A percentile compares a stretch with the other conserved stretches of the same genome.
phyloP scores from a whole-genome alignment of 495 filamentous ascomycete species.

The Diplogelasinospora grovesii region DNA sequence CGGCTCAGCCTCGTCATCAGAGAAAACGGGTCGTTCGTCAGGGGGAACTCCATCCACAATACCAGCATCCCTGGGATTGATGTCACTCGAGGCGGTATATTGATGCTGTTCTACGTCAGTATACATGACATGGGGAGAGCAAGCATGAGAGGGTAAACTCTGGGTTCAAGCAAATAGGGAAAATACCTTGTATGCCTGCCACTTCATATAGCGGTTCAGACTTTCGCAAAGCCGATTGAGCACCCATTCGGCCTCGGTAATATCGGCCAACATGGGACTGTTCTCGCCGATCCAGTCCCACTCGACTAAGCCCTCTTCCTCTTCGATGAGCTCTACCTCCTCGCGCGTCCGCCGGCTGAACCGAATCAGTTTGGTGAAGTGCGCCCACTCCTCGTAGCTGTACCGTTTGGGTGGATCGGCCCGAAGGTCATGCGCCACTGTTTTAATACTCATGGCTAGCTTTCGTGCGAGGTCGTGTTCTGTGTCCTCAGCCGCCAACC shows the following conservation, averaged over 20 bases:
- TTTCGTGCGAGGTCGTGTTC: constrained; percentile 53
- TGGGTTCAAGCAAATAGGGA: background rate
- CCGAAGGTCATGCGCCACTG: constrained; percentile 52
- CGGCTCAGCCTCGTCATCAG: too few species aligned
- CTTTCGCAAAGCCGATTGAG: constrained; percentile 52
- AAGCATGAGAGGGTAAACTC: too few species aligned
- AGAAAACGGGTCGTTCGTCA: too few species aligned
- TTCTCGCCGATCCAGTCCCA: constrained; percentile 72
- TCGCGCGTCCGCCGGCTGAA: constrained; percentile 17
- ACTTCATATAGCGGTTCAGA: constrained; percentile 35
- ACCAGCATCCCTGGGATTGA: too few species aligned
- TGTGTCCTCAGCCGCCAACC: constrained; percentile 9
- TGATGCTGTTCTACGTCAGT: too few species aligned
- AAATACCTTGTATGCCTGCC: constrained; percentile 20
- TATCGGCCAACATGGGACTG: constrained; percentile 59
- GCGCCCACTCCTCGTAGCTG: constrained; percentile 65
- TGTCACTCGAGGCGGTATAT: too few species aligned
- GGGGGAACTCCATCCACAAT: too few species aligned
- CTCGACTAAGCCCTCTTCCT: constrained; percentile 26
- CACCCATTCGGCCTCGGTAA: constrained; percentile 52
- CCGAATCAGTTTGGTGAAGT: constrained; percentile 47
- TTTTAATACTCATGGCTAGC: constrained; percentile 53
- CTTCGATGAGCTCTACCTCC: constrained; percentile 22
- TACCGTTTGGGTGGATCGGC: constrained; percentile 50
- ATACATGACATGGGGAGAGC: background rate